Evolutionary conservation across 108 stramenopile genomes (phyloP).

Genomic region (Conticribra weissflogii): DNA sequence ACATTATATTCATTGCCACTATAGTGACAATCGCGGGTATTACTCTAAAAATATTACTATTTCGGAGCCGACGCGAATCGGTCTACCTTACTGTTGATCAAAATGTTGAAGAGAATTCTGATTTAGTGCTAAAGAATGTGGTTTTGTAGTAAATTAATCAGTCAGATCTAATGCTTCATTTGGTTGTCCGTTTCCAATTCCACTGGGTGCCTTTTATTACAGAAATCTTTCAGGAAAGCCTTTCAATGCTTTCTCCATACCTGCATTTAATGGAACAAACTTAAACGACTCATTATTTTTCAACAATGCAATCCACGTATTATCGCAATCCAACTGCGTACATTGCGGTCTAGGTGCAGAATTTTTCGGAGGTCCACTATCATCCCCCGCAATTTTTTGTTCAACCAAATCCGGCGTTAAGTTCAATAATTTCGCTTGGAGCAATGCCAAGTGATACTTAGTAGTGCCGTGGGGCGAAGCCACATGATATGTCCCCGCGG

Average conservation of each 20-base stretch:
- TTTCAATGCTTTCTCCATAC: constrained; percentile 21
- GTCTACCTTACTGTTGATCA: no score
- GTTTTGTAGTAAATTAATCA: no score
- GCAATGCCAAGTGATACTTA: constrained; percentile 24
- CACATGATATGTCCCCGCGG: constrained; percentile 29
- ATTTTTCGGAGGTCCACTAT: constrained; percentile 10
- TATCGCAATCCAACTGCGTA: constrained; percentile 37
- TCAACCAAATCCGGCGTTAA: constrained; percentile 10
- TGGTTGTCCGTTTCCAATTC: no score
- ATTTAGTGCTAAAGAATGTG: no score
- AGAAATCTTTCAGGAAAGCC: constrained; percentile 39
- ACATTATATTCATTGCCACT: no score
- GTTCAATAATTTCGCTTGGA: constrained; percentile 27
- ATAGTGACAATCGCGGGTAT: no score
- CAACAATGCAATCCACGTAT: constrained; percentile 27
- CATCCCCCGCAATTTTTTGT: constrained; percentile 13
- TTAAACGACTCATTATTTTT: constrained; percentile 7
- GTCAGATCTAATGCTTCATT: no score
- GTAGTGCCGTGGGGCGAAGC: constrained; percentile 34
- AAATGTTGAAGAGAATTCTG: no score
- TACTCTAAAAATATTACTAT: no score
- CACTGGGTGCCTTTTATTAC: no score
- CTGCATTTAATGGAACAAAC: constrained; percentile 36
- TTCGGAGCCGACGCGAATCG: no score
- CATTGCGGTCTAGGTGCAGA: constrained; percentile 42